Percentiles rank a stretch among this genome's conserved stretches.
These are phyloP conservation scores for Prunella vulgaris DNA, from an alignment of 257 asterid species.

Conservation along the genomic window DNA sequence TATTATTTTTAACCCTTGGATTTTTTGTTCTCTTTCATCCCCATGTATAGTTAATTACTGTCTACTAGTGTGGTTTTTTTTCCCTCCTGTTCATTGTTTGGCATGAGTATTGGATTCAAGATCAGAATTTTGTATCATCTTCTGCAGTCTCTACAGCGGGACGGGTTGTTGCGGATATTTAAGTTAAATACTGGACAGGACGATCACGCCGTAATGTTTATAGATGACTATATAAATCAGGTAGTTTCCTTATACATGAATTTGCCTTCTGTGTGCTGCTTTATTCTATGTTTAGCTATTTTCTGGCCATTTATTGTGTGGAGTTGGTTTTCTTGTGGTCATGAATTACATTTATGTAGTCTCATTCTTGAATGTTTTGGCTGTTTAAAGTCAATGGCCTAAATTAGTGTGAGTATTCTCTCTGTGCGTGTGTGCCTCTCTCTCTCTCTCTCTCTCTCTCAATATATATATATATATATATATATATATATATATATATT, in stretches of 20 bases:
- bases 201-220: slow-evolving; percentile 88
- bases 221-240: slow-evolving; percentile 78
- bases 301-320: neutral
- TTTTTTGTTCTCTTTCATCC: neutral
- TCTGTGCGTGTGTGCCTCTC: too few relatives aligned
- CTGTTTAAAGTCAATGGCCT: neutral
- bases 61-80: too few relatives aligned
- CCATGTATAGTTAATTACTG: neutral
- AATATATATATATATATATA: neutral
- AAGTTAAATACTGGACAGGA: slow-evolving; percentile 92
- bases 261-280: neutral
- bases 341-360: neutral
- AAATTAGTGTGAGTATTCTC: neutral
- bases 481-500: neutral
- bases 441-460: too few relatives aligned
- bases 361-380: neutral
- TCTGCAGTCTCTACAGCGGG: slow-evolving; percentile 76
- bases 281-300: slow-evolving; percentile 7
- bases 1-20: neutral
- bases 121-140: slow-evolving; percentile 9
- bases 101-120: neutral
- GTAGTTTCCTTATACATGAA: slow-evolving; percentile 33
- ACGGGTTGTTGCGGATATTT: slow-evolving; percentile 62
- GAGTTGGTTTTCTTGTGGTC: slow-evolving; percentile 11
- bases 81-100: too few relatives aligned